Evolutionary conservation across 257 asterid genomes (phyloP).

Genomic region (Cordia subcordata): DNA sequence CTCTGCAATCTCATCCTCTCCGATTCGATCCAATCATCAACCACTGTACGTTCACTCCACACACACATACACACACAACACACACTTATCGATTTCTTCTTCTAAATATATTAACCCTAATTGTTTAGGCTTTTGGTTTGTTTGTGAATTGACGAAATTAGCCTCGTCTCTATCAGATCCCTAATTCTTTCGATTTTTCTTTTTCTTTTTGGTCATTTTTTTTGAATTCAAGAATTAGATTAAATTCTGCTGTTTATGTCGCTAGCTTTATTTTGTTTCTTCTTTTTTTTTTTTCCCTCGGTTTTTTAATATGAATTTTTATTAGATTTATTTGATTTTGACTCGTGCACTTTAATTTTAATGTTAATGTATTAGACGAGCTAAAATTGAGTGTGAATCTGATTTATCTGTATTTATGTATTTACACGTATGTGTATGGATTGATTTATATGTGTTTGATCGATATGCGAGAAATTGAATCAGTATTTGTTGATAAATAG

Average conservation of each 20-base stretch:
- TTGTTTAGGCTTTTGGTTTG: background rate
- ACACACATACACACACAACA: conserved; percentile 8
- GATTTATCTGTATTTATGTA: conserved; percentile 5
- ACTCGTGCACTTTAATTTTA: conserved; percentile 12
- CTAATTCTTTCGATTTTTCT: background rate
- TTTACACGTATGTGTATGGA: conserved; percentile 8
- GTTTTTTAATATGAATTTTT: conserved; percentile 2
- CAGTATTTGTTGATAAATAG: background rate
- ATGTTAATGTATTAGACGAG: background rate
- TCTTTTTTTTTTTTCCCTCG: too few species aligned
- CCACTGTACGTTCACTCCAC: conserved; percentile 37
- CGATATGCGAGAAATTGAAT: background rate
- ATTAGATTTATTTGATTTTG: conserved; percentile 15
- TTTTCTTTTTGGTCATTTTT: too few species aligned
- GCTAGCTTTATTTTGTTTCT: conserved; percentile 18
- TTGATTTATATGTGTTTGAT: conserved; percentile 8
- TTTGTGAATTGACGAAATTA: background rate
- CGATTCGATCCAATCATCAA: conserved; percentile 40
- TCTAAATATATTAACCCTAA: conserved; percentile 9
- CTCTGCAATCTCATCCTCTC: conserved; percentile 28
- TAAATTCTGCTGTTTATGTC: conserved; percentile 10
- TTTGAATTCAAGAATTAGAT: conserved; percentile 10
- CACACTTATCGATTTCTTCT: background rate
- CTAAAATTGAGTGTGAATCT: background rate
- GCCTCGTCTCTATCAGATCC: conserved; percentile 21